Evolutionary conservation across 2,329 filamentous ascomycete genomes (phyloP).

Genomic region (Didymella pinodella): DNA sequence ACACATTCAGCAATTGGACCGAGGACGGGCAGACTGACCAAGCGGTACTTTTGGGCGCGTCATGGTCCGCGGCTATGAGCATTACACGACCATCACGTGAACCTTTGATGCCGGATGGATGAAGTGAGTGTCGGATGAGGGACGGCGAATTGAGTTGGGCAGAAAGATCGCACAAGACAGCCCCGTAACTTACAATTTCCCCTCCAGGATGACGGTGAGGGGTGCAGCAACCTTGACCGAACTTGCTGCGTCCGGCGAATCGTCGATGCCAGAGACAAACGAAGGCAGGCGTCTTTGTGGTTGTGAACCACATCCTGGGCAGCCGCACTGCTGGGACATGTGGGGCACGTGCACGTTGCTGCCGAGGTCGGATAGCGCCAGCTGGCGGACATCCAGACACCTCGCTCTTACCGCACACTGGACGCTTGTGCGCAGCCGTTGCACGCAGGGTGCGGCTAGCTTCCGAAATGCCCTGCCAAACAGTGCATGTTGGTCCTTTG

Average conservation of each 20-base stretch:
- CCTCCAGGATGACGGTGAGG: constrained; percentile 20
- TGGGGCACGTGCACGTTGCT: constrained; percentile 9
- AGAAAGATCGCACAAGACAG: constrained; percentile 22
- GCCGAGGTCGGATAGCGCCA: constrained; percentile 16
- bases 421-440: constrained; percentile 22
- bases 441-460: constrained; percentile 21
- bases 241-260: constrained; percentile 20
- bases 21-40: constrained; percentile 32
- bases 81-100: constrained; percentile 36
- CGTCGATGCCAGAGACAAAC: constrained; percentile 15
- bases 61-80: constrained; percentile 31
- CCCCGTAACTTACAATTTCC: constrained; percentile 22
- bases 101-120: constrained; percentile 34
- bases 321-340: constrained; percentile 5
- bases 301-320: constrained; percentile 11
- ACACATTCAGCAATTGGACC: constrained; percentile 14
- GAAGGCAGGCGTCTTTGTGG: constrained; percentile 19
- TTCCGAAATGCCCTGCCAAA: constrained; percentile 27
- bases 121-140: constrained; percentile 43
- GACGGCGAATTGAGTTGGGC: constrained; percentile 26
- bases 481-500: constrained; percentile 25
- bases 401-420: constrained; percentile 1
- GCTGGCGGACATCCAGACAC: constrained; percentile 13
- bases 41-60: constrained; percentile 48
- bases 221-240: constrained; percentile 15